Evolutionary conservation across 2,329 filamentous ascomycete genomes (phyloP).

Genomic region (Emergomyces orientalis): DNA sequence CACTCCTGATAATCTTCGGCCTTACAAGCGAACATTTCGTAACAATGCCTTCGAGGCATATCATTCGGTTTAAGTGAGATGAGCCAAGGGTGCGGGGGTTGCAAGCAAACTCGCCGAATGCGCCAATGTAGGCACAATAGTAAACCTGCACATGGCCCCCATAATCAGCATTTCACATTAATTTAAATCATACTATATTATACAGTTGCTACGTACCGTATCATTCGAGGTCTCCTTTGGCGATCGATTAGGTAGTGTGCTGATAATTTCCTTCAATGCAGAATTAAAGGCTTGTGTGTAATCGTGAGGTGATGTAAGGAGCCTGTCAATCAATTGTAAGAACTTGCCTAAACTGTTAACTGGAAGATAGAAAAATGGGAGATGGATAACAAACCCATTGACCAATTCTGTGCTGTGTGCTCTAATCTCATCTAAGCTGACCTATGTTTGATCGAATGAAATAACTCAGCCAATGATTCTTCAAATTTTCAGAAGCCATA

Average conservation of each 20-base stretch:
- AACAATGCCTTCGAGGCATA: slow-evolving; percentile 93
- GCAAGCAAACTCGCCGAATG: slow-evolving; percentile 88
- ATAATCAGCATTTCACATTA: background rate
- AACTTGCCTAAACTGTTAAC: background rate
- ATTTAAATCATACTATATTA: background rate
- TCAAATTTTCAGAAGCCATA: background rate
- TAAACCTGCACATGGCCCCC: slow-evolving; percentile 45
- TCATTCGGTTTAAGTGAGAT: slow-evolving; percentile 86
- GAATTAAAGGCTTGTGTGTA: slow-evolving; percentile 80
- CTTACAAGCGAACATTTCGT: slow-evolving; percentile 91
- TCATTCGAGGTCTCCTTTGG: slow-evolving; percentile 69
- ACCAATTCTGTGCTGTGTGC: slow-evolving; percentile 78
- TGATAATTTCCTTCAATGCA: slow-evolving; percentile 80
- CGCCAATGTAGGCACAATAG: slow-evolving; percentile 95
- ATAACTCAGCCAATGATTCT: background rate
- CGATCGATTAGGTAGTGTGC: slow-evolving; percentile 65
- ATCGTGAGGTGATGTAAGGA: slow-evolving; percentile 81
- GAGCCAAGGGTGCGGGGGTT: slow-evolving; percentile 90
- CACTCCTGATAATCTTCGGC: slow-evolving; percentile 95
- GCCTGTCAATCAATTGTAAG: slow-evolving; percentile 25
- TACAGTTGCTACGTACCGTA: slow-evolving; percentile 40
- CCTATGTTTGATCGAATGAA: slow-evolving; percentile 29
- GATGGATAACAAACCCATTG: slow-evolving; percentile 41
- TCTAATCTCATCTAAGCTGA: slow-evolving; percentile 84
- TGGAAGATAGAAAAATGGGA: background rate